These are phyloP conservation scores for Solanum acaule DNA, from an alignment of 257 asterid species.

Conservation along the genomic window DNA sequence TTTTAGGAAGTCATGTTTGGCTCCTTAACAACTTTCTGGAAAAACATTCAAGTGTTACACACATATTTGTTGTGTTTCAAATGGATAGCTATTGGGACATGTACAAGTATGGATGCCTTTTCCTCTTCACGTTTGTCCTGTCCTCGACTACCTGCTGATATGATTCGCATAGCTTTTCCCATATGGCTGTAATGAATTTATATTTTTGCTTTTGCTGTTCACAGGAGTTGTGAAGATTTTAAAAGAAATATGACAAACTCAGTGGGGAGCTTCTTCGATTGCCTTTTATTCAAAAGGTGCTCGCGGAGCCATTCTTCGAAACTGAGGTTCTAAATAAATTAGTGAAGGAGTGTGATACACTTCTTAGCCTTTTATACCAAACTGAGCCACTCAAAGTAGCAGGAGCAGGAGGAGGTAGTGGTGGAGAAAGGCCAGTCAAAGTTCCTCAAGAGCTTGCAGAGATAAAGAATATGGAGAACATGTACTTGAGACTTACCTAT, in stretches of 20 bases:
- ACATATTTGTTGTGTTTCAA: too few relatives aligned
- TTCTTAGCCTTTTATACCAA: conserved; percentile 46
- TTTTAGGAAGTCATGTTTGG: too few relatives aligned
- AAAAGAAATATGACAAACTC: conserved; percentile 76
- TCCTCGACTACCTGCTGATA: background rate
- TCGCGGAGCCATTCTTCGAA: conserved; percentile 53
- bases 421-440: conserved; percentile 6
- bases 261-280: conserved; percentile 49
- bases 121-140: background rate
- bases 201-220: background rate
- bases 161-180: background rate
- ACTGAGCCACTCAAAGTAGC: background rate
- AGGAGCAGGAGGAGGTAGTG: conserved; percentile 5
- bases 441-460: conserved; percentile 50
- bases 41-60: too few relatives aligned
- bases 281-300: conserved; percentile 64
- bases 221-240: conserved; percentile 69
- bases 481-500: conserved; percentile 45
- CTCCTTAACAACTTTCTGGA: too few relatives aligned
- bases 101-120: background rate
- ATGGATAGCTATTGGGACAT: too few relatives aligned
- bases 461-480: conserved; percentile 28
- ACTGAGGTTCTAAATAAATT: conserved; percentile 41
- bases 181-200: background rate
- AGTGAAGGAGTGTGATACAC: conserved; percentile 55